Percentiles rank a stretch among this genome's conserved stretches.
Conservation (phyloP, 768 basidiomycete species). For the Termitomyces sp. region DNA sequence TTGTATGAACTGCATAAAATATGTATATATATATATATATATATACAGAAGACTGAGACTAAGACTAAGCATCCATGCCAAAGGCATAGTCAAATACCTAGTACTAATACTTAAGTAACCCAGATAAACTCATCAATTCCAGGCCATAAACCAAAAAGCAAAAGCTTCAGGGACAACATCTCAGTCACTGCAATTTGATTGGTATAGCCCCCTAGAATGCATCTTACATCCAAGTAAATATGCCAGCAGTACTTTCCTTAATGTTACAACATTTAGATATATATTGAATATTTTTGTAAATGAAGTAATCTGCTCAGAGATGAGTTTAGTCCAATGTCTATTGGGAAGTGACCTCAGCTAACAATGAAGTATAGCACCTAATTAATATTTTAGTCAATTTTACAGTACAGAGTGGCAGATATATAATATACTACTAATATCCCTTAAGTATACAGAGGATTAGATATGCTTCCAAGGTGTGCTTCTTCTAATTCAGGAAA, state of each 20-base stretch:
- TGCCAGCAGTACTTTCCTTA: conserved; percentile 13
- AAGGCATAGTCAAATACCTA: too few species aligned
- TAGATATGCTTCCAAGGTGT: conserved; percentile 21
- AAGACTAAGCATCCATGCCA: too few species aligned
- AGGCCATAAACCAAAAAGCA: conserved; percentile 20
- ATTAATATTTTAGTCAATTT: background rate
- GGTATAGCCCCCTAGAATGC: conserved; percentile 19
- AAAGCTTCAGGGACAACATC: conserved; percentile 18
- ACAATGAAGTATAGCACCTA: background rate
- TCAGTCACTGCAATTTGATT: conserved; percentile 17
- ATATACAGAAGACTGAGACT: too few species aligned
- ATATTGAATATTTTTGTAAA: conserved; percentile 15
- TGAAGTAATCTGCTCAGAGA: conserved; percentile 8
- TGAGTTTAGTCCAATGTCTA: conserved; percentile 6
- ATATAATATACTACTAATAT: conserved; percentile 2
- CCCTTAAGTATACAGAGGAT: conserved; percentile 22
- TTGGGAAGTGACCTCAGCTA: background rate
- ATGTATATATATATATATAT: too few species aligned
- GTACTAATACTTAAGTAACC: background rate
- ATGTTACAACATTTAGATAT: conserved; percentile 17
- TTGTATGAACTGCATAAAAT: too few species aligned
- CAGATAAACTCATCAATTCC: background rate
- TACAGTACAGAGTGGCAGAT: background rate
- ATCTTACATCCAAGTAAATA: conserved; percentile 20
- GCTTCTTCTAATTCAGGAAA: conserved; percentile 24